Evolutionary conservation across 805 yeast genomes (phyloP).

Genomic region (Starmerella khaoyaiensis): DNA sequence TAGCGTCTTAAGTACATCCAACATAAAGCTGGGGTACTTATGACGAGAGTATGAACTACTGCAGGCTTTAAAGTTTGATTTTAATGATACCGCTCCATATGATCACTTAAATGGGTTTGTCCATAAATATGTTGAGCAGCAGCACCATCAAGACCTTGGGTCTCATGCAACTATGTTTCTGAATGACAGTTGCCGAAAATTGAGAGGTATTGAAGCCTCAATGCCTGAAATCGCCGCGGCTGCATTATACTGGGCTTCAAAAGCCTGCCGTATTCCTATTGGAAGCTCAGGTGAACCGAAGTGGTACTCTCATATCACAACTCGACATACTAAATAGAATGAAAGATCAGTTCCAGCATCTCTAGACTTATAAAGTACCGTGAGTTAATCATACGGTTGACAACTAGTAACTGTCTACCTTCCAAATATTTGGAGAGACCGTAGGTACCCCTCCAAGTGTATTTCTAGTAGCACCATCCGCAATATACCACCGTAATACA

Average conservation of each 20-base stretch:
- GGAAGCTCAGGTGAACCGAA: too few relatives aligned
- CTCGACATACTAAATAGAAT: too few relatives aligned
- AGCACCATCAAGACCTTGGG: conserved; percentile 10
- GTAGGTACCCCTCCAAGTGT: too few relatives aligned
- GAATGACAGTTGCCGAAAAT: conserved; percentile 31
- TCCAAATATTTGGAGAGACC: too few relatives aligned
- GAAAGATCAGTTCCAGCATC: too few relatives aligned
- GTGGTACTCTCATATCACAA: too few relatives aligned
- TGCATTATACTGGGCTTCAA: conserved; percentile 30
- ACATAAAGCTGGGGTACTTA: conserved; percentile 9
- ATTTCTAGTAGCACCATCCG: too few relatives aligned
- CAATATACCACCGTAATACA: too few relatives aligned
- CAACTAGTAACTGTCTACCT: too few relatives aligned
- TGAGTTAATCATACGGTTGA: too few relatives aligned
- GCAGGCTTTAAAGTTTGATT: conserved; percentile 38
- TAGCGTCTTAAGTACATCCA: conserved; percentile 4
- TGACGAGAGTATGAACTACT: conserved; percentile 34
- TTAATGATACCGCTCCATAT: conserved; percentile 33
- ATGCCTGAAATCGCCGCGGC: conserved; percentile 30
- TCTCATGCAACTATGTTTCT: conserved; percentile 22
- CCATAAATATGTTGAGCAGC: conserved; percentile 7
- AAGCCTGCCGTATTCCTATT: too few relatives aligned
- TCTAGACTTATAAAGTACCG: too few relatives aligned
- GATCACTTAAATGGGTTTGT: conserved; percentile 13
- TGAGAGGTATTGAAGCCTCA: conserved; percentile 26